Base-by-base conservation (phyloP, 2,329 filamentous ascomycete genomes). In the Ceratocystis papillata region DNA sequence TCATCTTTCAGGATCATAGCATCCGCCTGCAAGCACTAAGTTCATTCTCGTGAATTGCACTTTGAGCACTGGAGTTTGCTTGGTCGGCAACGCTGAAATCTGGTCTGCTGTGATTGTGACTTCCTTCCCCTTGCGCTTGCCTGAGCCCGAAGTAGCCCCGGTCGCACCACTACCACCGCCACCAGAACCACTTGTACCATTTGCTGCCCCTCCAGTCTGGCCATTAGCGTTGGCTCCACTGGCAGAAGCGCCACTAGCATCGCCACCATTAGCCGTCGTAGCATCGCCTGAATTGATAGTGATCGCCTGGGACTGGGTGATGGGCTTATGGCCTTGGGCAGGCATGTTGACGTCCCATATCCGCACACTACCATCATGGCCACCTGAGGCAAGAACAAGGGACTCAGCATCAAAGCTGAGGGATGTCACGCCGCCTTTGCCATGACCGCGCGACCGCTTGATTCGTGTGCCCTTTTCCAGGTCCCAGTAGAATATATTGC, bases 11-110 rank as follows among this genome's bases (percentile, higher is more conserved):
- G 82, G 79, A 64, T 84, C 80, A 71, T 84, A 87, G 72, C 83
- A 86, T 28, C 92, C 90, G 60, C 89, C 90, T 25, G 91, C 91
- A 68, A 97, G 80, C 12, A 96, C 87, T 70, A 97, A 76, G 74
- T 99, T 99, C 90, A 96, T 96, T 68, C 90, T 81, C 2, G 94
- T 97, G 72, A 96, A 96, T 72, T 88, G 85, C 65, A 96, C 92
- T 76, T 93, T 94, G 76, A 95, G 89, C 10, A 97, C 89, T 0
- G 93, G 92, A 17, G 88, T 93, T 77, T 96, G 96, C 82, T 99
- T 99, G 3, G 94, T 97, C 0, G 90, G 87, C 73, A 96, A 97
- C 0, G 90, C 92, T 69, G 86, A 90, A 76, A 99, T 95, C 76
- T 97, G 94, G 73, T 99, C 94, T 0, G 91, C 87, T 0, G 88